These are phyloP conservation scores for Dimocarpus longan DNA, from an alignment of 345 rosid genomes.

Conservation along the genomic window DNA sequence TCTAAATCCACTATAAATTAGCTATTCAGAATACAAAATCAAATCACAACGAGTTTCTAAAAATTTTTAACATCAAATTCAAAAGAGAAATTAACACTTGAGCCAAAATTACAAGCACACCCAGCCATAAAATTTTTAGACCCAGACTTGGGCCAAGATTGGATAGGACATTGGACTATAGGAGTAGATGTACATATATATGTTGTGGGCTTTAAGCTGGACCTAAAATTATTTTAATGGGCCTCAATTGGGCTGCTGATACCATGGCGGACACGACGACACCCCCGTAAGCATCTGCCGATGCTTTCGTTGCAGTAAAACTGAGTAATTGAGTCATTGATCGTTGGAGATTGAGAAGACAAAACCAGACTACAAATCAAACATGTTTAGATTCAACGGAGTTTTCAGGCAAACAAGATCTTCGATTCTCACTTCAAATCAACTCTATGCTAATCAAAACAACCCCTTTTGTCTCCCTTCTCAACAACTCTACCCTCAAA, in stretches of 20 bases:
- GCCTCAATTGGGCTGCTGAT: not conserved
- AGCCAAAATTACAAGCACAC: too few species aligned
- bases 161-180: too few species aligned
- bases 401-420: constrained; percentile 32
- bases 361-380: constrained; percentile 1
- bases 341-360: not conserved
- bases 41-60: too few species aligned
- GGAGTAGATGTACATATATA: not conserved
- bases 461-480: constrained; percentile 42
- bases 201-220: not conserved
- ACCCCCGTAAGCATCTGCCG: not conserved
- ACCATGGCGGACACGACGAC: not conserved
- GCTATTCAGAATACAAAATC: too few species aligned
- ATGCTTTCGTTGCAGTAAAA: not conserved
- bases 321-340: not conserved
- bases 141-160: too few species aligned
- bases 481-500: constrained; percentile 37
- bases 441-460: constrained; percentile 16
- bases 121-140: too few species aligned
- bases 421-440: constrained; percentile 31
- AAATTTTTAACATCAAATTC: too few species aligned
- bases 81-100: too few species aligned
- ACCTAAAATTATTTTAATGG: not conserved
- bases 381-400: constrained; percentile 57
- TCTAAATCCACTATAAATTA: too few species aligned